phyloP scores from a whole-genome alignment of 768 basidiomycete species.

The Hypholoma sublateritium region DNA sequence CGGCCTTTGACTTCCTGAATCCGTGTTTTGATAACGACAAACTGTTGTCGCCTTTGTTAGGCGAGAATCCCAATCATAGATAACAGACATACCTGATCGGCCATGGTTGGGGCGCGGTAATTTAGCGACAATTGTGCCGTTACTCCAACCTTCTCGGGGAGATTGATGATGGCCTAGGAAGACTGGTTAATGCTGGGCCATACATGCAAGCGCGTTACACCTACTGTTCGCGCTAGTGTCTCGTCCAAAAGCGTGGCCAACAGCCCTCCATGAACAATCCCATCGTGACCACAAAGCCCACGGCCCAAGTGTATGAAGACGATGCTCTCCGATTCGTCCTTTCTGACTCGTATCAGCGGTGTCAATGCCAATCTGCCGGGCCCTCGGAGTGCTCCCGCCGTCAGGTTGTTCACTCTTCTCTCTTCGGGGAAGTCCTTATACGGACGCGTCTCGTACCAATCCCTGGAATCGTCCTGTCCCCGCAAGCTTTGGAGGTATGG shows the following conservation, averaged over 20 bases:
- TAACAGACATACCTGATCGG: slow-evolving; percentile 66
- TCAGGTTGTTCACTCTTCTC: slow-evolving; percentile 77
- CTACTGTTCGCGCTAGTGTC: slow-evolving; percentile 73
- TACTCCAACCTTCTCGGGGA: slow-evolving; percentile 89
- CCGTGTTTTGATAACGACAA: slow-evolving; percentile 76
- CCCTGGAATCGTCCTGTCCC: slow-evolving; percentile 42
- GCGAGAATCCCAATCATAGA: background rate
- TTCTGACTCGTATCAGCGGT: slow-evolving; percentile 72
- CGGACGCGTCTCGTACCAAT: slow-evolving; percentile 81
- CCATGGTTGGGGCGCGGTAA: slow-evolving; percentile 86
- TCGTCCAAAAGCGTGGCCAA: slow-evolving; percentile 92
- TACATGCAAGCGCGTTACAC: slow-evolving; percentile 4
- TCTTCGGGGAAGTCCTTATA: slow-evolving; percentile 71
- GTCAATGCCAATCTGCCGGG: slow-evolving; percentile 82
- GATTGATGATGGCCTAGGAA: slow-evolving; percentile 73
- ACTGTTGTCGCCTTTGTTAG: slow-evolving; percentile 43
- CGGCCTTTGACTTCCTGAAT: slow-evolving; percentile 72
- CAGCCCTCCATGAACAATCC: slow-evolving; percentile 91
- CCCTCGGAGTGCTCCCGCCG: slow-evolving; percentile 82
- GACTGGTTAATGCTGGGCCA: slow-evolving; percentile 1
- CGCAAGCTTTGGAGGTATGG: slow-evolving; percentile 55
- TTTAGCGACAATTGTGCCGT: slow-evolving; percentile 83
- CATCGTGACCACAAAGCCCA: slow-evolving; percentile 90
- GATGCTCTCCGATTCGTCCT: slow-evolving; percentile 74
- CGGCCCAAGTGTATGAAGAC: slow-evolving; percentile 81